A percentile compares a stretch with the other conserved stretches of the same genome.
phyloP scores from a whole-genome alignment of 2,329 filamentous ascomycete genomes.

The Hymenoscyphus salicellus region DNA sequence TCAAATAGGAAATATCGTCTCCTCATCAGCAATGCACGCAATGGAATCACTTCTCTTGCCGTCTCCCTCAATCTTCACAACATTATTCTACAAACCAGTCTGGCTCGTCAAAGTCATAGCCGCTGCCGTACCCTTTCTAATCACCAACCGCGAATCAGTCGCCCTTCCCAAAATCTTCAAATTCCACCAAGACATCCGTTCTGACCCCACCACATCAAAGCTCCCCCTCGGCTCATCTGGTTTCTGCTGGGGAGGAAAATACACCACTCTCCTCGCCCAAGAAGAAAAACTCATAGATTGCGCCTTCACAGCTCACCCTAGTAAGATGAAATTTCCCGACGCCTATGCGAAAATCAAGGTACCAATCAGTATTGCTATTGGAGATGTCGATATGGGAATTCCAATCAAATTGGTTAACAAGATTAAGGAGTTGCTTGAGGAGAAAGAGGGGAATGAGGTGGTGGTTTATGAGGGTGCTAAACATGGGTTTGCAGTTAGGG shows the following conservation, averaged over 20 bases:
- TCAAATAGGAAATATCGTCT: conserved; percentile 18
- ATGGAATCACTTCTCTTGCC: conserved; percentile 11
- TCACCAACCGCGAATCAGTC: conserved; percentile 30
- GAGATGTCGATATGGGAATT: conserved; percentile 43
- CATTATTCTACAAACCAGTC: conserved; percentile 30
- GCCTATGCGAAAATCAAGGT: conserved; percentile 43
- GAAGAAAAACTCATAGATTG: conserved; percentile 44
- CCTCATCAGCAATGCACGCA: conserved; percentile 13
- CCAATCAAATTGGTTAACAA: conserved; percentile 23
- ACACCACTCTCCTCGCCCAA: conserved; percentile 47
- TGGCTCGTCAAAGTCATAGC: conserved; percentile 47
- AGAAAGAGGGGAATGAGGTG: conserved; percentile 33
- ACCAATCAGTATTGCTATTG: conserved; percentile 47
- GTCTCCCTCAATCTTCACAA: conserved; percentile 21
- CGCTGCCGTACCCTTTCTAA: conserved; percentile 27
- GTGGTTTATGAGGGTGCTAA: conserved; percentile 39
- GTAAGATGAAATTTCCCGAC: conserved; percentile 43
- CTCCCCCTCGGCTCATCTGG: conserved; percentile 52
- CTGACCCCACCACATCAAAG: conserved; percentile 27
- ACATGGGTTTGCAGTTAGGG: conserved; percentile 43
- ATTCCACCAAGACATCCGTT: conserved; percentile 41
- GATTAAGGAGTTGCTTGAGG: conserved; percentile 27
- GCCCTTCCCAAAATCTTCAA: conserved; percentile 37
- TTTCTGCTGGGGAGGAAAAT: conserved; percentile 63
- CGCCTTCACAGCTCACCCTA: conserved; percentile 51